These are phyloP conservation scores for Lagenidium sp. DNA, from an alignment of 352 stramenopile species.

Conservation along the genomic window DNA sequence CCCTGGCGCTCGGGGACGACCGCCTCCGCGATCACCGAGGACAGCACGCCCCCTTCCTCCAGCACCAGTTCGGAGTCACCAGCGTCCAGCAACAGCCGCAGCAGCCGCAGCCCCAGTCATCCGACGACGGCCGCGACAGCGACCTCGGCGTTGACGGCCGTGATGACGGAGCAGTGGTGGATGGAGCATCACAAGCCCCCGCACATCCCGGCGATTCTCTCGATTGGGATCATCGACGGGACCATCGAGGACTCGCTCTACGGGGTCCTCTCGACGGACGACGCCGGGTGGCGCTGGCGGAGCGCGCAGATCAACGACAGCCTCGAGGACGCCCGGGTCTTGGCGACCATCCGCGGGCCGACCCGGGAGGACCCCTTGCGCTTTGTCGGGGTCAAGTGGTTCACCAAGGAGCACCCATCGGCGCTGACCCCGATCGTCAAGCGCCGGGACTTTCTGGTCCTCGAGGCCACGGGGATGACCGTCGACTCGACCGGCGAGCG, in stretches of 20 bases:
- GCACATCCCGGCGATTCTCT: slow-evolving; percentile 9
- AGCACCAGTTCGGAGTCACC: neutral
- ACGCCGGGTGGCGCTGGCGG: slow-evolving; percentile 15
- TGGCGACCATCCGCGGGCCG: slow-evolving; percentile 18
- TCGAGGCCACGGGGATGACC: slow-evolving; percentile 39
- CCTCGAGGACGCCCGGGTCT: slow-evolving; percentile 14
- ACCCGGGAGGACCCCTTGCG: slow-evolving; percentile 22
- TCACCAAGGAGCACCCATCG: slow-evolving; percentile 16
- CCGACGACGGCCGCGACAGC: no score
- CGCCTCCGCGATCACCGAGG: neutral
- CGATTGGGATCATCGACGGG: slow-evolving; percentile 9
- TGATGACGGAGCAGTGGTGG: slow-evolving; percentile 6
- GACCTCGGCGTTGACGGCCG: neutral
- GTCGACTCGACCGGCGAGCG: slow-evolving; percentile 23
- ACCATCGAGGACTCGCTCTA: slow-evolving; percentile 16
- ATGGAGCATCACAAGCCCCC: slow-evolving; percentile 13
- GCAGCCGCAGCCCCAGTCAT: no score
- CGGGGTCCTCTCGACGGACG: slow-evolving; percentile 12
- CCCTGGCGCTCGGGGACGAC: neutral
- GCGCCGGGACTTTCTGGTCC: slow-evolving; percentile 31
- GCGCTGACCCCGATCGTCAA: slow-evolving; percentile 21
- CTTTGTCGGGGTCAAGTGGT: slow-evolving; percentile 41
- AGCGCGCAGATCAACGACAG: slow-evolving; percentile 20
- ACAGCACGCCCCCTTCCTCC: neutral
- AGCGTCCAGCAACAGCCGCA: slow-evolving; percentile 10